Conservation (phyloP, 441 rosid genomes). For the Erodium chrysanthum region DNA sequence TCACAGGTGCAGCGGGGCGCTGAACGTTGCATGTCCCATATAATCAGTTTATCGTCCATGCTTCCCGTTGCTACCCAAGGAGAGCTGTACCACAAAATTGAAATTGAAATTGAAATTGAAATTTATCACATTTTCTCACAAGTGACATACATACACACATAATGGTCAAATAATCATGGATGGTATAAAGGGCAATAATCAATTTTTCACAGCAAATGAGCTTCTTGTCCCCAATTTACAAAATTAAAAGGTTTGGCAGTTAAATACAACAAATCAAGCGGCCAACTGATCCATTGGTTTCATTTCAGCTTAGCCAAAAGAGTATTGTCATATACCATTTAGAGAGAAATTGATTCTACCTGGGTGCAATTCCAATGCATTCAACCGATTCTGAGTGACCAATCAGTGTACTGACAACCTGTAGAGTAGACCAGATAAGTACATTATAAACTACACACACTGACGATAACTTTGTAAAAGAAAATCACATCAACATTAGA, state of each 20-base stretch:
- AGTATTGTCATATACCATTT: background rate
- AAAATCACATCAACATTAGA: too few species aligned
- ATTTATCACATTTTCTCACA: too few species aligned
- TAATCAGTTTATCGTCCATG: slow-evolving; percentile 67
- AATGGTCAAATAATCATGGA: too few species aligned
- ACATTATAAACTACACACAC: background rate
- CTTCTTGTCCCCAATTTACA: too few species aligned
- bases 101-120: background rate
- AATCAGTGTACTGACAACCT: slow-evolving; percentile 66
- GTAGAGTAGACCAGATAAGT: slow-evolving; percentile 18
- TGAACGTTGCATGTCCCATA: slow-evolving; percentile 76
- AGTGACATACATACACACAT: too few species aligned
- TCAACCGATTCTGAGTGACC: slow-evolving; percentile 66
- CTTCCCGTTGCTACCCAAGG: slow-evolving; percentile 82
- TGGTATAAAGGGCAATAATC: too few species aligned
- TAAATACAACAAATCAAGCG: too few species aligned
- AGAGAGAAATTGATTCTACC: slow-evolving; percentile 23
- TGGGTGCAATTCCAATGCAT: slow-evolving; percentile 55
- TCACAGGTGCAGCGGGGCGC: slow-evolving; percentile 53
- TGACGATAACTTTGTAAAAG: too few species aligned
- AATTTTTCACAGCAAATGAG: too few species aligned
- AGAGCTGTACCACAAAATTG: slow-evolving; percentile 25
- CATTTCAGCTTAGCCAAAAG: too few species aligned
- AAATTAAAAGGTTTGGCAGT: too few species aligned
- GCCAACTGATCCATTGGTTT: too few species aligned